These are phyloP conservation scores for Bipolaris oryzae DNA, from an alignment of 2,329 filamentous ascomycete genomes.

Conservation along the genomic window DNA sequence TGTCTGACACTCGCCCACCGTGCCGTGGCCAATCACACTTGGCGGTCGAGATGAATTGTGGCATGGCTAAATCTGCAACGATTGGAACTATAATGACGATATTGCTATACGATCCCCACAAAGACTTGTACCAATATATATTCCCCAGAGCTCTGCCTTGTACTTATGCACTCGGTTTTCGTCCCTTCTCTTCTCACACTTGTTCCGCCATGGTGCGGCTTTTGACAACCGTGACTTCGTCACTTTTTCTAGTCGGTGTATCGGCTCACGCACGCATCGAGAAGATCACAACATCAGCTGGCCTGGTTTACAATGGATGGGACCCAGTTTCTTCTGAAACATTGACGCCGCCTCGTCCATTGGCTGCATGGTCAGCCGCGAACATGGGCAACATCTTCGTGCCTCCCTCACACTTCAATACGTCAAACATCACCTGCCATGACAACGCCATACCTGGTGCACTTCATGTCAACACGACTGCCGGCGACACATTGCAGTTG, in stretches of 20 bases:
- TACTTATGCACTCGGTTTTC: not conserved
- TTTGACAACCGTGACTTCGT: not conserved
- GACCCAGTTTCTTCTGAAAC: constrained; percentile 23
- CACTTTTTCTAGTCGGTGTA: not conserved
- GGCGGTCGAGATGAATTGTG: not conserved
- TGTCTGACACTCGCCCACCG: not conserved
- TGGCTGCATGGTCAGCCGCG: constrained; percentile 32
- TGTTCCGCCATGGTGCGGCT: not conserved
- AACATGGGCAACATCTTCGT: constrained; percentile 38
- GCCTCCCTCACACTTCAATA: constrained; percentile 29
- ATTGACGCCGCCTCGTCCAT: constrained; percentile 8
- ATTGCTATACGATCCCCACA: not conserved
- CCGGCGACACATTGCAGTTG: constrained; percentile 60
- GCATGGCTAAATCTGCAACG: constrained; percentile 1
- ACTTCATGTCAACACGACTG: constrained; percentile 59
- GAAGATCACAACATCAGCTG: constrained; percentile 28
- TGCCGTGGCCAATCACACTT: not conserved
- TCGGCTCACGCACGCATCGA: constrained; percentile 31
- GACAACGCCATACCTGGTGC: constrained; percentile 57
- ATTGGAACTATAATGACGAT: not conserved
- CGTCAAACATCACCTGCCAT: constrained; percentile 62
- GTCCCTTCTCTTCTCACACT: not conserved
- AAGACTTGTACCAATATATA: not conserved
- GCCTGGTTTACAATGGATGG: constrained; percentile 30
- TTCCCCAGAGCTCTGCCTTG: not conserved